Base-by-base conservation (phyloP, 23 red algal species). In the Cyanidioschyzon merolae region DNA sequence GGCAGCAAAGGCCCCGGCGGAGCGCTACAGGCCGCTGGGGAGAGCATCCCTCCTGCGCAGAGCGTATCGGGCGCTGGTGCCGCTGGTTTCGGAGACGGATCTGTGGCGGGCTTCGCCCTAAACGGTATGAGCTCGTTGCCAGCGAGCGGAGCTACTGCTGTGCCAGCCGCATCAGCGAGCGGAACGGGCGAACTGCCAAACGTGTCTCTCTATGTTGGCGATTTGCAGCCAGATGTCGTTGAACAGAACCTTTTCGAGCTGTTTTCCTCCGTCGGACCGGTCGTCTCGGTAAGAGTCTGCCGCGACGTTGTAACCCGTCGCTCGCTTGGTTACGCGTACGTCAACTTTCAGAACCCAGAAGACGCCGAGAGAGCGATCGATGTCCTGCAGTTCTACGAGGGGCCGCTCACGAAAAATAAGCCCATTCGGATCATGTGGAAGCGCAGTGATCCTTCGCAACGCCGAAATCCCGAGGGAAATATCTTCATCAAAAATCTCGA, bases 381-480 rank as follows among this genome's bases (percentile, higher is more conserved):
- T 38, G 90, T 82, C n/a, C 88, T 98, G 94, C 90, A 98, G 76
- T 98, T 86, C 77, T 89, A 86, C 38, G 87, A 88, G 2, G 76
- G 76, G 37, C 85, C 88, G 21, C 40, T 86, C 40, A 98, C 94
- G 0, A 98, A 90, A 59, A 87, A 89, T 75, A 91, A 86, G 79
- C 88, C 94, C 0, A 63, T 98, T 7, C 80, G 94, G 30, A 85
- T 98, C 80, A 98, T 98, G 94, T 98, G 94, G 94, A 98, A 87
- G 79, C 84, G 88, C 67, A 84, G 94, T 39, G 94, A 98, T 75
- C 88, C 94, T 0, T 79, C 57, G 3, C 67, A 78, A 32, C 78
- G 94, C 76, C 68, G 78, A 37, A 79, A 77, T 24, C 87, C 87
- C 16, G 83, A 87, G 36, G 94, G 94, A 27, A 98, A 98, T 50